phyloP scores from a whole-genome alignment of 2,329 filamentous ascomycete species.

The Clonostachys rhizophaga region DNA sequence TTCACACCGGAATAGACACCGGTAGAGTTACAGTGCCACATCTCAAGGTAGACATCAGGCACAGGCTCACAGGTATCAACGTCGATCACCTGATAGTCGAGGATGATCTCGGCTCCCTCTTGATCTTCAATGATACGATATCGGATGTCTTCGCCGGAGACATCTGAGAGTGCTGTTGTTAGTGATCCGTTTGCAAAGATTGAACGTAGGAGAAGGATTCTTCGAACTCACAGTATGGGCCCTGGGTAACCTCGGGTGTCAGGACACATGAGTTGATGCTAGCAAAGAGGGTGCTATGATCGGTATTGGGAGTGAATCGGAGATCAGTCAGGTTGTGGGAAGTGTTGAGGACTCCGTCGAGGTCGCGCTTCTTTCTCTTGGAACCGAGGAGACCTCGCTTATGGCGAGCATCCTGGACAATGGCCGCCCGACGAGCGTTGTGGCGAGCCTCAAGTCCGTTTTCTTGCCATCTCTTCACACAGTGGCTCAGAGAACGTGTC shows the following conservation, averaged over 20 bases:
- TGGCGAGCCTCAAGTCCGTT: conserved; percentile 49
- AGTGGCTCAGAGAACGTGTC: conserved; percentile 37
- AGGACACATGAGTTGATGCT: conserved; percentile 38
- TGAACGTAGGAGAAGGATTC: too few species aligned
- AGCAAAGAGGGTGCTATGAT: conserved; percentile 26
- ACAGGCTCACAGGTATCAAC: conserved; percentile 33
- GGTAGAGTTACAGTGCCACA: conserved; percentile 39
- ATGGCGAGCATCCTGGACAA: conserved; percentile 31
- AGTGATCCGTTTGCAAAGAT: too few species aligned
- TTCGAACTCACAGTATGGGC: conserved; percentile 32
- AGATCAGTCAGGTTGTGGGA: conserved; percentile 28
- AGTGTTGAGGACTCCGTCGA: conserved; percentile 21
- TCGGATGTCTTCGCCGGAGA: conserved; percentile 22
- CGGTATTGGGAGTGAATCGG: conserved; percentile 21
- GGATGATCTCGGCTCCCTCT: conserved; percentile 27
- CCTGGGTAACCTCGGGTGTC: conserved; percentile 43
- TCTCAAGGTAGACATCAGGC: conserved; percentile 29
- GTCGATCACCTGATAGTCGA: conserved; percentile 38
- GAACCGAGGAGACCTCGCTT: conserved; percentile 1
- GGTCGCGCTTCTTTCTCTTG: conserved; percentile 13
- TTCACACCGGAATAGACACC: conserved; percentile 37
- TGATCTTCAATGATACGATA: conserved; percentile 32
- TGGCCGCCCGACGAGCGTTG: conserved; percentile 38
- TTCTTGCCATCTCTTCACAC: conserved; percentile 29
- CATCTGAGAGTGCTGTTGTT: conserved; percentile 9